A percentile compares a stretch with the other conserved stretches of the same genome.
These are phyloP conservation scores for Seiridium cupressi DNA, from an alignment of 2,329 filamentous ascomycete species.

Conservation along the genomic window DNA sequence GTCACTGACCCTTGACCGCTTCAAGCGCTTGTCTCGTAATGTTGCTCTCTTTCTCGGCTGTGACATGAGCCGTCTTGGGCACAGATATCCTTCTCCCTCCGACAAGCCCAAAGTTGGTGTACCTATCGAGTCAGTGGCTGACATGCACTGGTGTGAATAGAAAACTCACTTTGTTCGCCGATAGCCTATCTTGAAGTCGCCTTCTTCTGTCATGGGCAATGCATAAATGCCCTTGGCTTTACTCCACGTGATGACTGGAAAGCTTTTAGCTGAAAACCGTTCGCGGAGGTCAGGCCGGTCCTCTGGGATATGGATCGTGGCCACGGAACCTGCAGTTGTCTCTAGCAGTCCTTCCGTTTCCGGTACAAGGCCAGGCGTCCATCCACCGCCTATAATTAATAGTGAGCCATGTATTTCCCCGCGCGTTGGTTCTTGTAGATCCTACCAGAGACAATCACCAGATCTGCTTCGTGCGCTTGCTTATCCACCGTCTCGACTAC, in stretches of 20 bases:
- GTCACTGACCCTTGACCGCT: conserved; percentile 26
- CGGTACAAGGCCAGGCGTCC: conserved; percentile 41
- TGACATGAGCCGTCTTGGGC: conserved; percentile 36
- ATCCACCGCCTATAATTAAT: conserved; percentile 19
- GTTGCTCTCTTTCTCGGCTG: conserved; percentile 8
- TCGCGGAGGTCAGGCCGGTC: conserved; percentile 30
- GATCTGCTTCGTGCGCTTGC: conserved; percentile 6
- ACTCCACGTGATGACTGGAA: conserved; percentile 43
- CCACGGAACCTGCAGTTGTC: conserved; percentile 45
- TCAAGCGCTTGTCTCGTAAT: conserved; percentile 26
- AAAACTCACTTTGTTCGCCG: conserved; percentile 40
- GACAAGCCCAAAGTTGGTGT: conserved; percentile 32
- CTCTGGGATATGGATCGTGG: conserved; percentile 40
- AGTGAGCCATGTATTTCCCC: background rate
- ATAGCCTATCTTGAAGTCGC: conserved; percentile 48
- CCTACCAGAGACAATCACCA: conserved; percentile 21
- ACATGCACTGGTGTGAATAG: background rate
- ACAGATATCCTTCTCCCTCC: conserved; percentile 30
- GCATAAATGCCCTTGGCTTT: conserved; percentile 40
- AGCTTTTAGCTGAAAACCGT: conserved; percentile 38
- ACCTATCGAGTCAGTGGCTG: conserved; percentile 15
- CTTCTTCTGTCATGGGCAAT: conserved; percentile 40
- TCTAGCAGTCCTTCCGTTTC: conserved; percentile 41
- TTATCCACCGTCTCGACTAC: conserved; percentile 24
- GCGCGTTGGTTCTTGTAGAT: background rate